Conservation (phyloP, 805 yeast species). For the Pichia ethanolica region DNA sequence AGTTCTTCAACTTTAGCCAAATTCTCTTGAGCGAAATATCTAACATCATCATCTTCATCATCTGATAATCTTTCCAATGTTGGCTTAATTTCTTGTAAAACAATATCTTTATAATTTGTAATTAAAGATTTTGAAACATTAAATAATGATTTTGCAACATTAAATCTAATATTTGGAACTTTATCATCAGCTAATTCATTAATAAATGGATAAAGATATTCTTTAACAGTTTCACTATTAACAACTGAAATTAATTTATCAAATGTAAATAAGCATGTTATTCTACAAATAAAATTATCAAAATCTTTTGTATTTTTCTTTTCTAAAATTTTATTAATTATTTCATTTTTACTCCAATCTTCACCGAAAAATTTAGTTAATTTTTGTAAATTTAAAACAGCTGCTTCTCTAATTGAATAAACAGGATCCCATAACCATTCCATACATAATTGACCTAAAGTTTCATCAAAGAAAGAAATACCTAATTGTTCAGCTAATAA, state of each 20-base stretch:
- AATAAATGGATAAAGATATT: slow-evolving; percentile 73
- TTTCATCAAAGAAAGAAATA: slow-evolving; percentile 85
- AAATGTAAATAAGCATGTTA: slow-evolving; percentile 83
- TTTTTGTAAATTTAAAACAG: slow-evolving; percentile 73
- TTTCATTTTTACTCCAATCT: slow-evolving; percentile 84
- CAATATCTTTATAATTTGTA: slow-evolving; percentile 29
- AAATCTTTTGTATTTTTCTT: slow-evolving; percentile 30
- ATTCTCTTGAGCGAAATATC: slow-evolving; percentile 68
- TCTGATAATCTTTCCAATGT: slow-evolving; percentile 50
- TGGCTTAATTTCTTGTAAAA: slow-evolving; percentile 50
- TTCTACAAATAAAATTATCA: slow-evolving; percentile 78
- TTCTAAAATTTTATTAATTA: slow-evolving; percentile 65
- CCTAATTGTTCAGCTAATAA: slow-evolving; percentile 91
- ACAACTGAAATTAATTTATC: slow-evolving; percentile 77
- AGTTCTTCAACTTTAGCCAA: slow-evolving; percentile 15
- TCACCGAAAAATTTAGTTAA: slow-evolving; percentile 85
- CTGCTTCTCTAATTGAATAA: slow-evolving; percentile 93
- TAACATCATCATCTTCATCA: slow-evolving; percentile 80
- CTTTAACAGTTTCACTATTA: slow-evolving; percentile 45
- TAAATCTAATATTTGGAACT: slow-evolving; percentile 93
- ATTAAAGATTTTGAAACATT: slow-evolving; percentile 48
- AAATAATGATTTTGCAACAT: slow-evolving; percentile 80
- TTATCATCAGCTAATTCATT: slow-evolving; percentile 64
- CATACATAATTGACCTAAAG: slow-evolving; percentile 81
- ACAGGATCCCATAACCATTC: slow-evolving; percentile 99